Base-by-base conservation (phyloP, 495 filamentous ascomycete genomes). In the Parathielavia appendiculata region DNA sequence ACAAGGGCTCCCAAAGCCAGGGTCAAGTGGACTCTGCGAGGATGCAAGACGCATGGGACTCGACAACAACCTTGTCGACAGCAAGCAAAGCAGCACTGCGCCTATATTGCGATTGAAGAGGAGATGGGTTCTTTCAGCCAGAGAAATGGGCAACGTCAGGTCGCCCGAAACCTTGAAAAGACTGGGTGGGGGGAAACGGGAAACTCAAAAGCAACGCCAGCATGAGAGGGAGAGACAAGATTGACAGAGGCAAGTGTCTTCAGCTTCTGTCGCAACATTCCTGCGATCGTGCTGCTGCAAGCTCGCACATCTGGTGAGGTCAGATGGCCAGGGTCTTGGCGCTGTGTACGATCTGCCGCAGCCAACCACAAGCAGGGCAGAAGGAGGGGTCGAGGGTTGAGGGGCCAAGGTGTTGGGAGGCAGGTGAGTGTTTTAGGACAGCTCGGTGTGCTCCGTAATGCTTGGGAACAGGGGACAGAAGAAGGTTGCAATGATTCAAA, bases 321-420 rank as follows among this genome's bases (percentile, higher is more conserved):
- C 68, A 71, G 66, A 69, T 71, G 68, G 68, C 63, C 67, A 55
- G 62, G 19, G 63, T 58, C 61, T 64, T 69, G 62, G 66, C 63
- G 66, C 60, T 60, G 60, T 60, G 64, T 67, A 54, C 64, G 57
- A 63, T 56, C 26, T 30, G 45, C 55, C 38, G 59, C 62, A 64
- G 68, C 68, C 68, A 71, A 71, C 62, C 66, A 69, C 26, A 30
- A 64, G 64, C 26, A 20, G 59, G 57, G 55, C 54, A 57, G 54
- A 63, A 60, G 64, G 67, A 64, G 68, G 68, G 68, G 65, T 67
- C 60, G 66, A 61, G 46, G 44, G 45, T 36, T 57, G 41, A 52
- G 55, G 63, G 51, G 65, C 56, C 60, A 64, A 64, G 63, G 66
- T 59, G 58, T 62, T 41, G 51, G 41, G 56, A 59, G 60, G 52